Evolutionary conservation across 169 alveolate genomes (phyloP).

Genomic region (Eimeria tenella): DNA sequence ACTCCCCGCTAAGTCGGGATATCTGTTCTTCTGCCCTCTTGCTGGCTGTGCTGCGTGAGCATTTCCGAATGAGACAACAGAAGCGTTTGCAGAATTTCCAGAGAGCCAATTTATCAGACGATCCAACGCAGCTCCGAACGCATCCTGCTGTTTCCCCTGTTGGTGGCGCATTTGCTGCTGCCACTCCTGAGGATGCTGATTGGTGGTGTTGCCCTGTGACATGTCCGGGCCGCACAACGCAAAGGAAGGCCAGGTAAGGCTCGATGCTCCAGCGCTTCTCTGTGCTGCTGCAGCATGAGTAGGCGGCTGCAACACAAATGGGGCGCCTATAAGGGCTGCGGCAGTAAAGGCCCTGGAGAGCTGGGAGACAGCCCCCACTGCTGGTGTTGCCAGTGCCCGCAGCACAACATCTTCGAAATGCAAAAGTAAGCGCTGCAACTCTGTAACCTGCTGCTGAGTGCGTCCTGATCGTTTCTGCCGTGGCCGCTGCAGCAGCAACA

Average conservation of each 20-base stretch:
- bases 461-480: background rate
- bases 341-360: constrained; percentile 46
- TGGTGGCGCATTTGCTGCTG: constrained; percentile 10
- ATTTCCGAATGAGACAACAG: background rate
- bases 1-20: background rate
- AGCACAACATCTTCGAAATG: constrained; percentile 19
- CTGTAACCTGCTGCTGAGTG: constrained; percentile 10
- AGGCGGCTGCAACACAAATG: constrained; percentile 16
- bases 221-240: constrained; percentile 6
- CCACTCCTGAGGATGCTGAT: background rate
- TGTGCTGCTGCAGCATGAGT: constrained; percentile 44
- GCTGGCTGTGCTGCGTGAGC: background rate
- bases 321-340: constrained; percentile 34
- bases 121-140: constrained; percentile 1
- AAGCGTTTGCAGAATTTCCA: background rate
- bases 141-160: constrained; percentile 12
- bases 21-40: background rate
- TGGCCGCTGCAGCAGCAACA: background rate
- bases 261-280: background rate
- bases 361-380: constrained; percentile 22
- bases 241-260: background rate
- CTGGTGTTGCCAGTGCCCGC: constrained; percentile 7
- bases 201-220: background rate
- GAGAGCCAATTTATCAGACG: background rate
- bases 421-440: constrained; percentile 6